Conservation (phyloP, 192 early-diverging fungal genomes). For the Geranomyces michiganensis region DNA sequence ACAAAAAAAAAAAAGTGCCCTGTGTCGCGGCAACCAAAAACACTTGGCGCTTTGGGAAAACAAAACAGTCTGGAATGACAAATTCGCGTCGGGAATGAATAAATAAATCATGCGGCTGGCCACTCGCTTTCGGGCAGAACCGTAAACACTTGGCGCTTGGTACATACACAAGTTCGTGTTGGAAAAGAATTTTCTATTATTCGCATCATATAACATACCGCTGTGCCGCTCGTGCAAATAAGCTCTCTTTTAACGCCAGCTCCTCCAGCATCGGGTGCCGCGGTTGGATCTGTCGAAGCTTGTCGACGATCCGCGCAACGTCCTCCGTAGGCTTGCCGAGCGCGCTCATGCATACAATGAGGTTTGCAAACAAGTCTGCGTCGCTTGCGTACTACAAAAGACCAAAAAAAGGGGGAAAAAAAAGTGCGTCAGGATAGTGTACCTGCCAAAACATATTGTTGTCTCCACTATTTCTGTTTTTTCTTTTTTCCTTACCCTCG, state of each 20-base stretch:
- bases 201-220: conserved; percentile 3
- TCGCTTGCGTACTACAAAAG: conserved; percentile 63
- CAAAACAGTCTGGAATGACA: no score
- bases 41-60: no score
- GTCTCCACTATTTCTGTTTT: background rate
- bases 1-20: no score
- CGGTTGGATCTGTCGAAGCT: conserved; percentile 75
- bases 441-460: background rate
- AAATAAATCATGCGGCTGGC: no score
- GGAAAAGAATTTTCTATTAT: background rate
- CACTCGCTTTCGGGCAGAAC: background rate
- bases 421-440: no score
- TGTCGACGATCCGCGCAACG: conserved; percentile 66
- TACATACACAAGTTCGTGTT: background rate
- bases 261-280: conserved; percentile 79
- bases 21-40: no score
- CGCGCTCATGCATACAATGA: conserved; percentile 74
- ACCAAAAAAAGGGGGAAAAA: background rate
- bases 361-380: conserved; percentile 85
- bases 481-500: conserved; percentile 44
- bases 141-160: background rate
- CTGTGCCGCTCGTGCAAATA: conserved; percentile 74
- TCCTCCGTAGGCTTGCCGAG: conserved; percentile 71
- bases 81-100: no score
- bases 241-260: conserved; percentile 71